Conservation (phyloP, 202 grass and related monocot species). For the Panicum hallii region DNA sequence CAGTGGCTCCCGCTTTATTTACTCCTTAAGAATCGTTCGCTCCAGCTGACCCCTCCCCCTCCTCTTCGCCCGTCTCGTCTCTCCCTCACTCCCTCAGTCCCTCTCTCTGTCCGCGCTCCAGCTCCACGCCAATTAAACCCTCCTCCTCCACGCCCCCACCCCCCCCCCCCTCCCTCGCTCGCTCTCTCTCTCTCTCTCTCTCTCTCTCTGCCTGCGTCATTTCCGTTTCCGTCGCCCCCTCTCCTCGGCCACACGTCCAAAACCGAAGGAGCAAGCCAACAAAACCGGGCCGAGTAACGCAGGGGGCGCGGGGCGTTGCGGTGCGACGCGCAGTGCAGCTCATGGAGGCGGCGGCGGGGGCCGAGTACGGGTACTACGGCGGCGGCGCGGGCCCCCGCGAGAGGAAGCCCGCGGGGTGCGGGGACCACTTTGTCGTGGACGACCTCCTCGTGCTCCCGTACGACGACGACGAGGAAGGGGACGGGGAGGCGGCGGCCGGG, state of each 20-base stretch:
- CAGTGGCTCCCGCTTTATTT: constrained; percentile 68
- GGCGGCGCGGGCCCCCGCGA: constrained; percentile 45
- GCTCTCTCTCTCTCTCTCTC: constrained; percentile 29
- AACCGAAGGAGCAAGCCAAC: constrained; percentile 40
- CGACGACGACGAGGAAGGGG: constrained; percentile 65
- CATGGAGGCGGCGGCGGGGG: constrained; percentile 66
- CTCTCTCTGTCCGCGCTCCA: constrained; percentile 2
- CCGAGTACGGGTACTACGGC: constrained; percentile 50
- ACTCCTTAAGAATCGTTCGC: constrained; percentile 71
- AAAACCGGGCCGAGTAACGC: constrained; percentile 48
- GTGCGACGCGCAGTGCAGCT: neutral
- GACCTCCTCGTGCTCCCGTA: constrained; percentile 85
- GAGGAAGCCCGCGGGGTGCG: constrained; percentile 47
- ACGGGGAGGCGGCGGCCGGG: neutral
- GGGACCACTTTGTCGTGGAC: constrained; percentile 75
- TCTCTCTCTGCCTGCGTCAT: constrained; percentile 42
- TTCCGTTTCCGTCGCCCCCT: constrained; percentile 29
- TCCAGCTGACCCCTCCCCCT: constrained; percentile 46
- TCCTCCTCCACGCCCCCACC: neutral
- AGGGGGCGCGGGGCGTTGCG: constrained; percentile 2
- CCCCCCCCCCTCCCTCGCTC: constrained; percentile 19
- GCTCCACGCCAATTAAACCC: constrained; percentile 51
- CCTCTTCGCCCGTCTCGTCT: neutral
- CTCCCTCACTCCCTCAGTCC: too few species aligned
- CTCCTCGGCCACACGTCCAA: constrained; percentile 40